These are phyloP conservation scores for Venturia aucupariae DNA, from an alignment of 2,329 filamentous ascomycete genomes.

Conservation along the genomic window DNA sequence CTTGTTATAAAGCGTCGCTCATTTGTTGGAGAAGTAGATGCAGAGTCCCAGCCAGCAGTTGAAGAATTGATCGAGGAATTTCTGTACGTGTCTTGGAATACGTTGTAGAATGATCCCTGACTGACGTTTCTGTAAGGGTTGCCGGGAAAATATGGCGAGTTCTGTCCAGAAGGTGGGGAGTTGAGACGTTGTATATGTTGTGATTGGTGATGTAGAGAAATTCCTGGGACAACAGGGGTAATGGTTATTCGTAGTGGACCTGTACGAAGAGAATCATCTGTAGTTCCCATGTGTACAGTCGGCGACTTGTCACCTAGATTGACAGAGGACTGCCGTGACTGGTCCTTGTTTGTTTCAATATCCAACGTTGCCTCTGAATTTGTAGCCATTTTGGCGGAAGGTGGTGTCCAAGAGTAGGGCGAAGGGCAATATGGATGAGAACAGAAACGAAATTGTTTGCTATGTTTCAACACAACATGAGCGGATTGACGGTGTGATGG, in stretches of 20 bases:
- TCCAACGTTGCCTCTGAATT: conserved; percentile 3
- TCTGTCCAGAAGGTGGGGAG: neutral
- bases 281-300: neutral
- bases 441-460: neutral
- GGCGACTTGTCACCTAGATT: conserved; percentile 7
- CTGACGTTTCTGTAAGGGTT: conserved; percentile 11
- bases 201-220: conserved; percentile 2
- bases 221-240: neutral
- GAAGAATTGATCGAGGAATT: conserved; percentile 6
- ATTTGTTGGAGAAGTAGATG: neutral
- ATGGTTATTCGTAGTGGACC: neutral
- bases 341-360: conserved; percentile 9
- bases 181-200: neutral
- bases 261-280: neutral
- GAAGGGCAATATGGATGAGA: neutral
- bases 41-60: conserved; percentile 5
- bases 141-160: neutral
- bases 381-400: neutral
- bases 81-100: conserved; percentile 8
- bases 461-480: conserved; percentile 1
- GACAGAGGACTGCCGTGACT: neutral
- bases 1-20: neutral
- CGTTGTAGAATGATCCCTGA: conserved; percentile 8
- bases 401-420: neutral
- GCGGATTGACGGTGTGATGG: neutral